Evolutionary conservation across 1,139 yeast genomes (phyloP), one percentile per base, ranked within the genome.

Genomic region (Candida sp.): DNA sequence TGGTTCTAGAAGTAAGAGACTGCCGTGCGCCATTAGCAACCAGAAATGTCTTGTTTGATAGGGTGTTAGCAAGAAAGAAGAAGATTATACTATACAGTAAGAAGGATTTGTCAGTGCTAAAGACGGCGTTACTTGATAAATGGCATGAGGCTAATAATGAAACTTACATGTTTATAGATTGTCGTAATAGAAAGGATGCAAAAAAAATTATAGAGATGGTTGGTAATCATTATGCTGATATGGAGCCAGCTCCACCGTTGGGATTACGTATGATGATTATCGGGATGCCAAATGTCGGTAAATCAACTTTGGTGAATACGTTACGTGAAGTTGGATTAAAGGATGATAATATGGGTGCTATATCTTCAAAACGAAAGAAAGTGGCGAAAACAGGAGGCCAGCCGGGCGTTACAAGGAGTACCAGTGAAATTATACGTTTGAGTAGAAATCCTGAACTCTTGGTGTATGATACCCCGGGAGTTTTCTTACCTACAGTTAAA

Each of bases 271-370:
- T 87, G 42, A 72, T 91, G 71, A 81, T 93, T 40, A 82, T 87
- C 7, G 99, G 99, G 0, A 87, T 93, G 95, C 99, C 99, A 1
- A 93, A 93, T 60, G 96, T 90, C n/a, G 99, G 99, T 1, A 93
- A 93, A 61, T 87, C 96, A n/a, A 86, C 96, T 0, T 65, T 93
- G 45, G 84, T 91, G 9, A 93, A 93, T 58, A 75, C 85, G 0
- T 66, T 93, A 42, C 66, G 97, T 45, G 70, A 71, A 21, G 77
- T 77, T 2, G 88, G 89, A 2, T 43, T 53, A 21, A 43, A 41
- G 4, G 44, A 40, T 21, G 51, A 61, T 8, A 29, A 23, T 15
- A 35, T 29, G 4, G 43, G 44, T 7, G 42, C 50, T 1, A 50
- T 68, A 12, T 63, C 75, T 9, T 59, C 65, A 49, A 78, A 66